These are phyloP conservation scores for Exobasidium rhododendri DNA, from an alignment of 1,284 basidiomycete species.

Conservation along the genomic window DNA sequence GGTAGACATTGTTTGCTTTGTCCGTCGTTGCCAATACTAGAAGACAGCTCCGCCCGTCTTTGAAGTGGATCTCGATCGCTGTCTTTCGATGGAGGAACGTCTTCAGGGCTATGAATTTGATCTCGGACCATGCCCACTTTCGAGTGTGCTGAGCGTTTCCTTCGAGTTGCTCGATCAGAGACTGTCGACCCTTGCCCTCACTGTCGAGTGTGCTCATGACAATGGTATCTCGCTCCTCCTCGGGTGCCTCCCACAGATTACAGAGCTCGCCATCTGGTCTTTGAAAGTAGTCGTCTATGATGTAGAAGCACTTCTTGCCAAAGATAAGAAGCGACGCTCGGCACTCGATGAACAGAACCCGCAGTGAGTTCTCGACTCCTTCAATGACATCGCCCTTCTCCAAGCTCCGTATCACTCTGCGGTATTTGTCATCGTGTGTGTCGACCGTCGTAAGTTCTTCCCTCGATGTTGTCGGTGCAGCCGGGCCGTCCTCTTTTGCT, in stretches of 20 bases:
- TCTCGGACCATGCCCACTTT: conserved; percentile 39
- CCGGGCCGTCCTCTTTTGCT: not conserved
- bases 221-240: conserved; percentile 60
- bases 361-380: conserved; percentile 62
- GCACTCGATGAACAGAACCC: conserved; percentile 46
- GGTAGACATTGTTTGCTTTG: conserved; percentile 31
- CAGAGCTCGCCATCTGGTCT: conserved; percentile 82
- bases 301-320: conserved; percentile 78
- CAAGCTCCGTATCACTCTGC: conserved; percentile 60
- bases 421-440: conserved; percentile 64
- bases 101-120: conserved; percentile 16
- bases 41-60: conserved; percentile 52
- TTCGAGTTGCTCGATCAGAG: conserved; percentile 22
- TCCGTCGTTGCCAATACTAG: conserved; percentile 43
- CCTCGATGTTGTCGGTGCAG: not conserved
- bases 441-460: not conserved
- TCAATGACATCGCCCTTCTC: conserved; percentile 87
- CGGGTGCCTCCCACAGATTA: conserved; percentile 79
- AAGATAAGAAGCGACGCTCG: conserved; percentile 81
- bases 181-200: conserved; percentile 18
- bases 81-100: conserved; percentile 48
- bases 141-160: conserved; percentile 27
- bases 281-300: conserved; percentile 88
- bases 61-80: conserved; percentile 53
- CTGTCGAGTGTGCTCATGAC: conserved; percentile 70